A percentile compares a stretch with the other conserved stretches of the same genome.
These are phyloP conservation scores for Croton setiger DNA, from an alignment of 441 rosid species.

Conservation along the genomic window DNA sequence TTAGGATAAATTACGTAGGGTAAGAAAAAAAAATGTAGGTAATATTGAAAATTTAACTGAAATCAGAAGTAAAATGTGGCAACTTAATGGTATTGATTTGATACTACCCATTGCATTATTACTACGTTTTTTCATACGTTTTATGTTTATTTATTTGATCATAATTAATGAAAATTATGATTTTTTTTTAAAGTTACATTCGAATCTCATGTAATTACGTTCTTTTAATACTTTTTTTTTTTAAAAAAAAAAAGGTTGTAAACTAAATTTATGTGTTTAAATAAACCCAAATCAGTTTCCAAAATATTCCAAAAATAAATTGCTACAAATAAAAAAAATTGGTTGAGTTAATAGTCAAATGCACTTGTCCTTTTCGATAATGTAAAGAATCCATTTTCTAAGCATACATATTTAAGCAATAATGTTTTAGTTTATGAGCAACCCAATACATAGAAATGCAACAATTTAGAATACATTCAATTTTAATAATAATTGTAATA, in stretches of 20 bases:
- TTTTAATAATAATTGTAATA: no score
- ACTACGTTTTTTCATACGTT: neutral
- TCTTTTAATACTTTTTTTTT: no score
- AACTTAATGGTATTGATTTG: neutral
- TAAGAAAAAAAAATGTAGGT: neutral
- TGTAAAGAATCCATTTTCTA: neutral
- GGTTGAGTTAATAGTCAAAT: neutral
- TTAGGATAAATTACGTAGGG: no score
- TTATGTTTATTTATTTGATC: neutral
- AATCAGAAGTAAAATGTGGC: neutral
- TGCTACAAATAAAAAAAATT: neutral
- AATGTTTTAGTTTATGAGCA: neutral
- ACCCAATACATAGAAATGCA: neutral
- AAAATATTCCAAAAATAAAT: no score
- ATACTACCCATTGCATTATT: neutral
- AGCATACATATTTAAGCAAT: neutral
- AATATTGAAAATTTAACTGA: neutral
- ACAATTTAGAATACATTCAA: neutral
- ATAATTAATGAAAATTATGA: neutral
- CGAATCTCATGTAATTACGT: neutral
- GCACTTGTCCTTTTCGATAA: neutral
- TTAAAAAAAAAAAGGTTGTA: no score
- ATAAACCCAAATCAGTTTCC: no score
- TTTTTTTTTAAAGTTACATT: neutral
- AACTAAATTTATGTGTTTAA: no score